These are phyloP conservation scores for Xylaria sp. DNA, from an alignment of 2,329 filamentous ascomycete genomes.

Conservation along the genomic window DNA sequence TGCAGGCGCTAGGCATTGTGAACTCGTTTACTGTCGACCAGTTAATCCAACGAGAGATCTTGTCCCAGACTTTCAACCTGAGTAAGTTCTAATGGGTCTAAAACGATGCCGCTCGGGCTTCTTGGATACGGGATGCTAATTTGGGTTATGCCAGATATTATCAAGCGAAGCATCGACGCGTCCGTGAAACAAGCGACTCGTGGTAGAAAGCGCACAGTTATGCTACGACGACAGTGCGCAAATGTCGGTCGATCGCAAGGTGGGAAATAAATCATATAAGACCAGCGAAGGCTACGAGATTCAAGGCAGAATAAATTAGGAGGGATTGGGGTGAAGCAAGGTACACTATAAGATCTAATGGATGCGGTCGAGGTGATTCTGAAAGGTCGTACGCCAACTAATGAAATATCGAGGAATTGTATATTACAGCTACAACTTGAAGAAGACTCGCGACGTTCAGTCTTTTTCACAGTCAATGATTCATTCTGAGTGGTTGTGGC, in stretches of 20 bases:
- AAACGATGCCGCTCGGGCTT: background rate
- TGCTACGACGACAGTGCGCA: conserved; percentile 40
- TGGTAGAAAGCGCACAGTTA: conserved; percentile 40
- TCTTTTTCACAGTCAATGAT: background rate
- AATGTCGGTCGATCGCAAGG: conserved; percentile 20
- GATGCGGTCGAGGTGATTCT: background rate
- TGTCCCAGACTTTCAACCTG: conserved; percentile 43
- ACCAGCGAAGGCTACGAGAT: background rate
- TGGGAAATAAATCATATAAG: conserved; percentile 4
- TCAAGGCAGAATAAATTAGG: background rate
- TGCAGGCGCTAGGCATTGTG: conserved; percentile 45
- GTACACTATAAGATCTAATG: background rate
- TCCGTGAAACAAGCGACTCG: conserved; percentile 43
- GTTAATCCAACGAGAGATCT: conserved; percentile 43
- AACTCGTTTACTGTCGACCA: conserved; percentile 42
- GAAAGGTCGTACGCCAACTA: background rate
- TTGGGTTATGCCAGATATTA: conserved; percentile 34
- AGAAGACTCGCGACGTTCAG: background rate
- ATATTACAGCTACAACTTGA: background rate
- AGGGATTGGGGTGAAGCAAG: conserved; percentile 19
- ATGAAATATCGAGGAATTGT: background rate
- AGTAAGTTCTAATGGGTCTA: conserved; percentile 31
- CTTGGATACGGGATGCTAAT: conserved; percentile 25
- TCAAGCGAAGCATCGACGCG: conserved; percentile 44
- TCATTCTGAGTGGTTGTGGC: background rate